Conservation (phyloP, 257 asterid genomes). For the Gardenia jasminoides region DNA sequence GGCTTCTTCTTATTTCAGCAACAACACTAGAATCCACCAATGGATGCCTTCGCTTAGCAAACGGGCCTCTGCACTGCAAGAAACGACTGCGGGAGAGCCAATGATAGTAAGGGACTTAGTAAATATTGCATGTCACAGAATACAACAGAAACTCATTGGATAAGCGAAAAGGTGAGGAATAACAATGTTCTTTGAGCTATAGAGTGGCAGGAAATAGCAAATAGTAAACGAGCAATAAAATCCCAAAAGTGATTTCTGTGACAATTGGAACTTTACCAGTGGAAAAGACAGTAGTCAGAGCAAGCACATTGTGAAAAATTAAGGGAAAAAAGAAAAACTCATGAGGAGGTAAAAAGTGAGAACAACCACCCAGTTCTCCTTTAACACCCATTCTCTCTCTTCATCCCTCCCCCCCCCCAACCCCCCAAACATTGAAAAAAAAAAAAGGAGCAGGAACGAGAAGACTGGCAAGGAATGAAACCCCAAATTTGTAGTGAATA, state of each 20-base stretch:
- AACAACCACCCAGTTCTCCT: background rate
- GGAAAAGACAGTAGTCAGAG: background rate
- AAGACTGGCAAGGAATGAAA: background rate
- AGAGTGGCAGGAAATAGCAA: background rate
- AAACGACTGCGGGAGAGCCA: constrained; percentile 40
- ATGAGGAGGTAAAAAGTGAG: background rate
- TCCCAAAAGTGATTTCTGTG: background rate
- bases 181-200: background rate
- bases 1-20: constrained; percentile 51
- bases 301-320: background rate
- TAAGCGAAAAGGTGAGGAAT: background rate
- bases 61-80: constrained; percentile 58
- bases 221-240: background rate
- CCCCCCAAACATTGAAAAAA: too few species aligned
- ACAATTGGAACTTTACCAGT: background rate
- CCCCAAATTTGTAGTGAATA: background rate
- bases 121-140: background rate
- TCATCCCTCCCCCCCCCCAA: background rate
- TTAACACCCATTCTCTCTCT: background rate
- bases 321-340: background rate
- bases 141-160: background rate
- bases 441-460: background rate
- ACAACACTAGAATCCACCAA: constrained; percentile 42
- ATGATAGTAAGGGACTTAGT: background rate
- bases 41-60: constrained; percentile 54